These are phyloP conservation scores for Marchantia polymorpha DNA, from an alignment of 225 moss, liverwort and hornwort species.

Conservation along the genomic window DNA sequence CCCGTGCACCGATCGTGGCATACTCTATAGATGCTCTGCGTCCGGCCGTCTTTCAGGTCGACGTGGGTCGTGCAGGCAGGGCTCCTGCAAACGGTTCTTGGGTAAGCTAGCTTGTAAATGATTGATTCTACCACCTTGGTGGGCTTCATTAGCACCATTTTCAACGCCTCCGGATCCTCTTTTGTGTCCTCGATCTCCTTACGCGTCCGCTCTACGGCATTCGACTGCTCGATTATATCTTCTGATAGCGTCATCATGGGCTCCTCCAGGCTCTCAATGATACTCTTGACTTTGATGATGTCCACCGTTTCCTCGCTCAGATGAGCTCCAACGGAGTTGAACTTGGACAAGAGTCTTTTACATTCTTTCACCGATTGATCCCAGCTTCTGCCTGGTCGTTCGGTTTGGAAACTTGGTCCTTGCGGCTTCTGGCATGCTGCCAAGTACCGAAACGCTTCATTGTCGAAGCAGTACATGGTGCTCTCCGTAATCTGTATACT, in stretches of 20 bases:
- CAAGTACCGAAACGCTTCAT: conserved; percentile 26
- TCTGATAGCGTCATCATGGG: conserved; percentile 8
- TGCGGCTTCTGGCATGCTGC: conserved; percentile 2
- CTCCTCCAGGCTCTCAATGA: conserved; percentile 20
- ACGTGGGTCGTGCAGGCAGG: conserved; percentile 1
- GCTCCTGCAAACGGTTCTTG: conserved; percentile 9
- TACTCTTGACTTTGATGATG: conserved; percentile 10
- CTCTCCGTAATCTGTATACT: conserved; percentile 12
- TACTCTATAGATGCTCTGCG: conserved; percentile 1
- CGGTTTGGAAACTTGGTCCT: background rate
- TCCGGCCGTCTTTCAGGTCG: background rate
- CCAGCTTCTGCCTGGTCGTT: conserved; percentile 21
- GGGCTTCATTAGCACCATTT: conserved; percentile 6
- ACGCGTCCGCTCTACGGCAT: background rate
- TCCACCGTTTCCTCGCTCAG: conserved; percentile 15
- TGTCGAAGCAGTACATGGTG: conserved; percentile 32
- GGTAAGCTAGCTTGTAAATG: conserved; percentile 1
- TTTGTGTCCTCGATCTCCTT: conserved; percentile 19
- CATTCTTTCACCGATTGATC: conserved; percentile 16
- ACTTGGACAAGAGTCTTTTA: conserved; percentile 4
- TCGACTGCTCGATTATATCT: background rate
- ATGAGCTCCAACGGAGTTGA: conserved; percentile 3
- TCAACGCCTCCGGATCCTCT: conserved; percentile 12
- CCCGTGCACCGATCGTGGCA: conserved; percentile 22
- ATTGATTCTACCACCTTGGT: background rate